phyloP scores from a whole-genome alignment of 345 rosid species.

The Bretschneidera sinensis region DNA sequence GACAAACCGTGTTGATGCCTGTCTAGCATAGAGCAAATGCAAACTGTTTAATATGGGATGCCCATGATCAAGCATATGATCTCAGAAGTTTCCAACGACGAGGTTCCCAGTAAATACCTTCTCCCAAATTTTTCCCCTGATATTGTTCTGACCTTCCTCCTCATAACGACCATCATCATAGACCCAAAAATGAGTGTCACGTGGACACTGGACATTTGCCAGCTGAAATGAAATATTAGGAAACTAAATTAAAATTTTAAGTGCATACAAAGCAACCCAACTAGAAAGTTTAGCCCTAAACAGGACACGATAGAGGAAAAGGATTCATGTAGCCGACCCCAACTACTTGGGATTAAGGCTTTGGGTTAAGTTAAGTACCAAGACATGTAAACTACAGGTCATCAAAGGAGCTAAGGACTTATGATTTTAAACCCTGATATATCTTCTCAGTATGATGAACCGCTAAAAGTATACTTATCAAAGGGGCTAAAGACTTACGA shows the following conservation, averaged over 20 bases:
- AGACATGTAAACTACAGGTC: too few relatives aligned
- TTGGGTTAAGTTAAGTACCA: too few relatives aligned
- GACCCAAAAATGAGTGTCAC: constrained; percentile 90
- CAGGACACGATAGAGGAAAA: neutral
- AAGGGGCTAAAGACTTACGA: too few relatives aligned
- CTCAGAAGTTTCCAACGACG: neutral
- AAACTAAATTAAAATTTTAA: neutral
- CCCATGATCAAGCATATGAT: neutral
- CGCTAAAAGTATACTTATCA: too few relatives aligned
- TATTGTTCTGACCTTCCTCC: constrained; percentile 95
- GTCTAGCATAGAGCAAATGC: constrained; percentile 42
- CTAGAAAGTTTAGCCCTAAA: neutral
- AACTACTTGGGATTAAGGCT: too few relatives aligned
- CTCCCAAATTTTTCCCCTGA: constrained; percentile 86
- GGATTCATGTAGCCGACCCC: neutral
- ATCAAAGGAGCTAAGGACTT: too few relatives aligned
- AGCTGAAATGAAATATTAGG: constrained; percentile 49
- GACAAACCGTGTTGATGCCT: constrained; percentile 58
- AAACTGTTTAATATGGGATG: constrained; percentile 8
- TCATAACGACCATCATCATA: constrained; percentile 91
- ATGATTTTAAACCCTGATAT: too few relatives aligned
- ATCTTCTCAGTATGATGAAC: too few relatives aligned
- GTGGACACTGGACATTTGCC: constrained; percentile 78
- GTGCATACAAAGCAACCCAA: neutral
- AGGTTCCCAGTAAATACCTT: constrained; percentile 38